phyloP scores from a whole-genome alignment of 179 eudicot species.

The Nepenthes alata region DNA sequence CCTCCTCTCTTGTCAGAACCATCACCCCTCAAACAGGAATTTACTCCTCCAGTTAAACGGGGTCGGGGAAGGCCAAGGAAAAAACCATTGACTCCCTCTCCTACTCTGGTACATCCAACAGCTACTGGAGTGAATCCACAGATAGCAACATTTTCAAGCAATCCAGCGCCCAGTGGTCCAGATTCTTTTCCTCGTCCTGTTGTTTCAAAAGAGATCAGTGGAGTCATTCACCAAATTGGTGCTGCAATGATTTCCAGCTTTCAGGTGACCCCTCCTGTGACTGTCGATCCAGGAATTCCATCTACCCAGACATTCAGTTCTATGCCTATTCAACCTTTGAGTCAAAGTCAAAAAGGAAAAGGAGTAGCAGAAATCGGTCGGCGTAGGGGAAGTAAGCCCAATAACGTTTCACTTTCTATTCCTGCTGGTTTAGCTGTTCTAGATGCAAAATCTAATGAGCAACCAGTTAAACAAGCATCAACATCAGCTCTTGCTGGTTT shows the following conservation, averaged over 20 bases:
- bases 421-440: conserved; percentile 2
- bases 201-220: conserved; percentile 19
- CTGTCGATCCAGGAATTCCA: conserved; percentile 17
- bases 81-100: conserved; percentile 19
- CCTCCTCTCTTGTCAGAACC: conserved; percentile 7
- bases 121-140: conserved; percentile 21
- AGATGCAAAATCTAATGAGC: background rate
- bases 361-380: conserved; percentile 33
- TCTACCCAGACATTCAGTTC: conserved; percentile 18
- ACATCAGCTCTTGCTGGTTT: conserved; percentile 7
- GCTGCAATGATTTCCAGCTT: conserved; percentile 24
- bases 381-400: conserved; percentile 62
- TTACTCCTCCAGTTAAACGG: conserved; percentile 56
- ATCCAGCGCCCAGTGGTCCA: conserved; percentile 11
- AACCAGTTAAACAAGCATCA: conserved; percentile 4
- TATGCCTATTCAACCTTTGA: conserved; percentile 27
- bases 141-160: conserved; percentile 14
- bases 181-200: conserved; percentile 20
- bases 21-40: conserved; percentile 23
- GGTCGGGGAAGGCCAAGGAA: conserved; percentile 97
- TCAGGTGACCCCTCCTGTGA: conserved; percentile 17
- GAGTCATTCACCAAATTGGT: conserved; percentile 20
- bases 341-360: conserved; percentile 43
- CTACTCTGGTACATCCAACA: conserved; percentile 19
- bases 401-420: conserved; percentile 5